These are phyloP conservation scores for Daldinia sp. DNA, from an alignment of 2,329 filamentous ascomycete species.

Conservation along the genomic window DNA sequence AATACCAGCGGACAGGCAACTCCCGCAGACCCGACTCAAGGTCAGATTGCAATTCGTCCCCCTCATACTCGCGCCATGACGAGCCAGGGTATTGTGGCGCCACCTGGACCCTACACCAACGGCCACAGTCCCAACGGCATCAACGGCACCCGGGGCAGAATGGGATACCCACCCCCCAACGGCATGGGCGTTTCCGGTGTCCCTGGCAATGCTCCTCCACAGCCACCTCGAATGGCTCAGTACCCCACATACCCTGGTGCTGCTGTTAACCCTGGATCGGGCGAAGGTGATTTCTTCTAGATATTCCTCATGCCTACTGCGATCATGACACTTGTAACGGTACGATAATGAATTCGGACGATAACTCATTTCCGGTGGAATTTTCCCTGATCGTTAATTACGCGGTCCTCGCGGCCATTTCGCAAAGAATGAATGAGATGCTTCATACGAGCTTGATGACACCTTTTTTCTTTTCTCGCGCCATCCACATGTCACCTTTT, in stretches of 20 bases:
- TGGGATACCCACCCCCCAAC: slow-evolving; percentile 53
- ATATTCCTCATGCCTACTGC: slow-evolving; percentile 33
- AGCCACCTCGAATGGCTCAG: slow-evolving; percentile 49
- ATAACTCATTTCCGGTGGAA: slow-evolving; percentile 39
- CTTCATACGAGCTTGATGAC: slow-evolving; percentile 52
- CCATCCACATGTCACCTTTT: slow-evolving; percentile 24
- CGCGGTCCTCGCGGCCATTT: slow-evolving; percentile 45
- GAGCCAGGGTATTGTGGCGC: slow-evolving; percentile 55
- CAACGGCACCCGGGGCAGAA: slow-evolving; percentile 51
- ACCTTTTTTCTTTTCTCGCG: slow-evolving; percentile 35
- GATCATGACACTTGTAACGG: slow-evolving; percentile 48
- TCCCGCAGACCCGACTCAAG: slow-evolving; percentile 65
- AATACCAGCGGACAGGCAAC: slow-evolving; percentile 64
- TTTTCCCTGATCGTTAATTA: slow-evolving; percentile 35
- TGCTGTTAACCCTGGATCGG: slow-evolving; percentile 39
- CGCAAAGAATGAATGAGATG: slow-evolving; percentile 50
- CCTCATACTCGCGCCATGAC: slow-evolving; percentile 59
- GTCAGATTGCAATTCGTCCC: slow-evolving; percentile 65
- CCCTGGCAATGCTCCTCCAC: slow-evolving; percentile 43
- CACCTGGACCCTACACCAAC: slow-evolving; percentile 50
- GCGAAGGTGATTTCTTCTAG: slow-evolving; percentile 51
- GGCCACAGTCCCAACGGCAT: slow-evolving; percentile 51
- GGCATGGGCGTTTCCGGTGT: slow-evolving; percentile 51
- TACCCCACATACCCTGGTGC: slow-evolving; percentile 48
- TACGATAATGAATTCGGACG: slow-evolving; percentile 51